Evolutionary conservation across 768 basidiomycete species (phyloP), one percentile per base, ranked within the genome.

Genomic region (Calocybe cyanea): DNA sequence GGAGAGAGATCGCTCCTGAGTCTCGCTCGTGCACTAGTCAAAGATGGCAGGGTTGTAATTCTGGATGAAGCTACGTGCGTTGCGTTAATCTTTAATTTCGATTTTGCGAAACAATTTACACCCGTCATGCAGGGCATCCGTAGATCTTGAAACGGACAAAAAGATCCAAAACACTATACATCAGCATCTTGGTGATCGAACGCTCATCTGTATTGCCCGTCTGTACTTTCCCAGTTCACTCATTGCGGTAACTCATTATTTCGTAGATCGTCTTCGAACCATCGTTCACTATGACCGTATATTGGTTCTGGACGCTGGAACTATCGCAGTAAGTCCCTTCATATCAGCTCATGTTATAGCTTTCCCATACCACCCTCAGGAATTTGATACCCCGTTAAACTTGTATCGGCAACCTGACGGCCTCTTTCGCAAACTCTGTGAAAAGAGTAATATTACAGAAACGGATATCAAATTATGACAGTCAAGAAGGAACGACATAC

Each of bases 111-210:
- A n/a, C 36, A 14, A 41, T 30, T 42, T 50, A 41, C 2, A 32
- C 19, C 2, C 6, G 14, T 31, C 15, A 25, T 20, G 18, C 31
- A 63, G 58, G 67, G 85, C 85, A 9, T 85, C 83, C 4, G 85
- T 89, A 10, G 85, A 88, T 55, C 71, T 81, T 40, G 86, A 85
- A 60, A 92, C 87, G 0, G 90, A 92, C 62, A 68, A 78, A 49
- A 85, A 83, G 62, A 90, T 94, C 44, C 90, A 93, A 55, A 67
- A 77, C 32, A 92, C 90, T 3, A 92, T 94, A 41, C 73, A 83
- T 6, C 73, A 66, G 5, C 77, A 83, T 61, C 92, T 92, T 68
- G 69, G 65, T 35, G 79, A 84, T 53, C 77, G 81, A 42, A 91
- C 90, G 0, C 69, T 90, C 14, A 64, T 91, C 18, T 87, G 84